phyloP scores from a whole-genome alignment of 2,329 filamentous ascomycete genomes.

The Fusarium goolgardi region DNA sequence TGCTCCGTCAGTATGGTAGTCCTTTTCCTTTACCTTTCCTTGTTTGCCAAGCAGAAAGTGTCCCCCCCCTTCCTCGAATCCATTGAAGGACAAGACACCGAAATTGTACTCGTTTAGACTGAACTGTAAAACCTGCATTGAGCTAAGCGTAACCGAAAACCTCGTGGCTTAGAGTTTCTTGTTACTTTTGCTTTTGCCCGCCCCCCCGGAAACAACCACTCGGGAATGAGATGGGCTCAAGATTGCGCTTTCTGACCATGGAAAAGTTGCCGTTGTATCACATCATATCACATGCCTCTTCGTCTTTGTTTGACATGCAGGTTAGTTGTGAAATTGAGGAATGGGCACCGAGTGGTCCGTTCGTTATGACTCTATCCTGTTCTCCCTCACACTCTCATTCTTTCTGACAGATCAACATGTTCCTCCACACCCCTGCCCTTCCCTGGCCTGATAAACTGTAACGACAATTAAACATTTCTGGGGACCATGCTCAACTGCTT shows the following conservation, averaged over 20 bases:
- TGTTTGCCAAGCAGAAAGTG: not conserved
- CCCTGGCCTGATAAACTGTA: not conserved
- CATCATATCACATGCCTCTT: slow-evolving; percentile 1
- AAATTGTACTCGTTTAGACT: slow-evolving; percentile 1
- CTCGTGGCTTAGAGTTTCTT: slow-evolving; percentile 15
- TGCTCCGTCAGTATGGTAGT: not conserved
- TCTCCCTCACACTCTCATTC: not conserved
- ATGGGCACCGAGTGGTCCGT: slow-evolving; percentile 25
- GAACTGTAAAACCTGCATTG: not conserved
- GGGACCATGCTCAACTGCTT: slow-evolving; percentile 1
- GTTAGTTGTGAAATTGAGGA: slow-evolving; percentile 3
- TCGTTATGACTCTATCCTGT: slow-evolving; percentile 2
- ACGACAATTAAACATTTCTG: slow-evolving; percentile 15
- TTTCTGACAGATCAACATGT: slow-evolving; percentile 1
- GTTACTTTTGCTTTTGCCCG: not conserved
- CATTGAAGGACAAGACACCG: slow-evolving; percentile 1
- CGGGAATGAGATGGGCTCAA: slow-evolving; percentile 18
- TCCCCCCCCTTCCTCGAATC: not conserved
- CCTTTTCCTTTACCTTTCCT: slow-evolving; percentile 6
- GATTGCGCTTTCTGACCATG: slow-evolving; percentile 10
- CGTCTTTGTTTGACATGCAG: slow-evolving; percentile 9
- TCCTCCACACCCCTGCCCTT: not conserved
- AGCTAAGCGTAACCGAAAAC: slow-evolving; percentile 10
- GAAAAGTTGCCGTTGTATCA: slow-evolving; percentile 13
- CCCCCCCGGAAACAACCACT: slow-evolving; percentile 4